Evolutionary conservation across 345 rosid genomes (phyloP).

Genomic region (Viola odorata): DNA sequence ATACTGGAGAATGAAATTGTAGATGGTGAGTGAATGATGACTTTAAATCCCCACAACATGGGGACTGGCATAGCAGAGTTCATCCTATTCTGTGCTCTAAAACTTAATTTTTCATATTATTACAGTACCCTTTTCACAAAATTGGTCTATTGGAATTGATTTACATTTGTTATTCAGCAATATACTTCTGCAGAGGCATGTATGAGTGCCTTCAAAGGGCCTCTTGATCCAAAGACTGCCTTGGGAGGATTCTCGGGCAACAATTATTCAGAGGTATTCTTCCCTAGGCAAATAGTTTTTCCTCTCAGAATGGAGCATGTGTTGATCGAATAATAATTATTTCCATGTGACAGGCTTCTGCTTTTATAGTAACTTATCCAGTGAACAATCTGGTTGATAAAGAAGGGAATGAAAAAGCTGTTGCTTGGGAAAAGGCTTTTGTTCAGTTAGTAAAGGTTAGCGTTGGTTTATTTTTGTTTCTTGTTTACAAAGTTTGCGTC

Average conservation of each 20-base stretch:
- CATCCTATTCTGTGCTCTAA: too few relatives aligned
- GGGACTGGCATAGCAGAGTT: too few relatives aligned
- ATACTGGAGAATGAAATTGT: too few relatives aligned
- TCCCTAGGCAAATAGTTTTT: constrained; percentile 6
- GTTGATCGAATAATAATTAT: constrained; percentile 17
- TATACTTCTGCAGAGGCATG: constrained; percentile 81
- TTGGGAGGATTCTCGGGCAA: constrained; percentile 90
- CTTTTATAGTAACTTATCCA: constrained; percentile 89
- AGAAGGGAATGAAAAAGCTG: constrained; percentile 58
- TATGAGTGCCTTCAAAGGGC: constrained; percentile 93
- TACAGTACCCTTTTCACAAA: too few relatives aligned
- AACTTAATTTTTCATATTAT: too few relatives aligned
- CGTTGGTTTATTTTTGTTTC: too few relatives aligned
- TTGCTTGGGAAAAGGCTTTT: constrained; percentile 98
- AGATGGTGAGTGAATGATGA: too few relatives aligned
- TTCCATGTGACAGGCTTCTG: constrained; percentile 73
- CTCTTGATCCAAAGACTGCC: constrained; percentile 91
- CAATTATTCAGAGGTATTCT: constrained; percentile 72
- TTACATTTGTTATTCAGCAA: constrained; percentile 49
- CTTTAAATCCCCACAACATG: too few relatives aligned
- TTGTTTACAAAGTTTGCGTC: too few relatives aligned
- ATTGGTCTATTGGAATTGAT: constrained; percentile 7
- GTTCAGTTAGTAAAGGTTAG: constrained; percentile 78
- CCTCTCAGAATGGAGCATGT: background rate
- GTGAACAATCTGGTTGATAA: constrained; percentile 68